phyloP scores from a whole-genome alignment of 2,329 filamentous ascomycete genomes.

The Chrysoporthe deuterocubensis region DNA sequence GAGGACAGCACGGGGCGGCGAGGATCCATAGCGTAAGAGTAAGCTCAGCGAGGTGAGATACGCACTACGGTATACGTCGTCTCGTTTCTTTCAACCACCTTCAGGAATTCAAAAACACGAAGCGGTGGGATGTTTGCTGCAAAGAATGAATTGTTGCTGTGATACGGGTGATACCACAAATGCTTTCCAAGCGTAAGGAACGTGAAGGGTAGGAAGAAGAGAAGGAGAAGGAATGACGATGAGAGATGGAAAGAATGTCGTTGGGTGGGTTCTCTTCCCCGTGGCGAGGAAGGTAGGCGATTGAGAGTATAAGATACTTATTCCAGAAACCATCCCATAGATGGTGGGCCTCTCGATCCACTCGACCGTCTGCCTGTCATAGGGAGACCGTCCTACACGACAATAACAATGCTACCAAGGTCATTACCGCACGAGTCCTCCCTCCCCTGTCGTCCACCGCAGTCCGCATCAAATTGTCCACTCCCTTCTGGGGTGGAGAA shows the following conservation, averaged over 20 bases:
- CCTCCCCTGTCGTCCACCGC: neutral
- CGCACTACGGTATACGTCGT: neutral
- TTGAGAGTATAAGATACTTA: conserved; percentile 16
- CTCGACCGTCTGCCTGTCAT: neutral
- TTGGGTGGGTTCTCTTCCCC: neutral
- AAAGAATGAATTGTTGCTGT: conserved; percentile 35
- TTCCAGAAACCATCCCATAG: neutral
- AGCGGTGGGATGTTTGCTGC: neutral
- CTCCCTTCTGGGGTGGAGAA: conserved; percentile 7
- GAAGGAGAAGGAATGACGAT: conserved; percentile 27
- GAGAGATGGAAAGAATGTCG: conserved; percentile 24
- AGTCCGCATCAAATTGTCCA: neutral
- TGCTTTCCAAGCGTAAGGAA: conserved; percentile 49
- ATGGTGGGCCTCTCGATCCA: neutral
- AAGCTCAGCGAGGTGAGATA: conserved; percentile 29
- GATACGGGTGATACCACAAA: conserved; percentile 40
- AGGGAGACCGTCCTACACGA: neutral
- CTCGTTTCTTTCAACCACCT: conserved; percentile 38
- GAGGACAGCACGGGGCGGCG: conserved; percentile 53
- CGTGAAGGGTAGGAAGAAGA: conserved; percentile 34
- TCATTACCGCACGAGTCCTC: neutral
- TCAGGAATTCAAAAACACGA: conserved; percentile 34
- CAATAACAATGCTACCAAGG: conserved; percentile 5
- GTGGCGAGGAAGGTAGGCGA: conserved; percentile 10
- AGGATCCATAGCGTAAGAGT: conserved; percentile 42